Evolutionary conservation across 148 eudicot species (phyloP), one percentile per base, ranked within the genome.

Genomic region (Camellia sinensis): DNA sequence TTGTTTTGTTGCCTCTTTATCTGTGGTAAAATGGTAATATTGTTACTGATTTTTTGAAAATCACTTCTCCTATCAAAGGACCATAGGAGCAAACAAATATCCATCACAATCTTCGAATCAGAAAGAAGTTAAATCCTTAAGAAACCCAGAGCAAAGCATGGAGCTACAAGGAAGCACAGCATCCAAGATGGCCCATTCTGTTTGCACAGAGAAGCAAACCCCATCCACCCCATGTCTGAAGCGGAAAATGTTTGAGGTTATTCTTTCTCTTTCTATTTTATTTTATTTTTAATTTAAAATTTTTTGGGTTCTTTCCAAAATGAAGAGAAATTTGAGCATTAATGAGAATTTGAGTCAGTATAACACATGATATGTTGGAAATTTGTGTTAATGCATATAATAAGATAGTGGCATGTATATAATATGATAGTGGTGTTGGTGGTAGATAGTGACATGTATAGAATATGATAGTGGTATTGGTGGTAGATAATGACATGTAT

Each of bases 211-310:
- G 83, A 85, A 84, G 61, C 89, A 83, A 84, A 78, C 79, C 78
- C 80, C 83, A 63, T 70, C 83, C 46, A 78, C 84, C 48, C 85
- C 90, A 40, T 87, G 90, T 71, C 80, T 88, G 84, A 94, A 94
- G 87, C 84, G 98, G 80, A 93, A 90, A 83, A 43, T 84, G 45
- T 72, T 82, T 61, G 89, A 92, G 92, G 97, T 88, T 76, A 45
- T 37, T 69, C 29, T 53, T 62, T 54, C 21, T 22, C 48, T 48
- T 40, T 45, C 17, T 21, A 2, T 67, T 48, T 22, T 69, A 5
- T 41, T 67, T 18, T 67, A 29, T 29, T 29, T 29, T 29, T 29
- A 29, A 29, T 13, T 5, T 67, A 67, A 37, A 40, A 40, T 2
- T 67, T 37, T 29, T 67, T 67, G 68, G 44, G 9, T 21, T 67